Percentiles rank a stretch among this genome's conserved stretches.
Conservation (phyloP, 352 stramenopile genomes). For the Pythium biforme region DNA sequence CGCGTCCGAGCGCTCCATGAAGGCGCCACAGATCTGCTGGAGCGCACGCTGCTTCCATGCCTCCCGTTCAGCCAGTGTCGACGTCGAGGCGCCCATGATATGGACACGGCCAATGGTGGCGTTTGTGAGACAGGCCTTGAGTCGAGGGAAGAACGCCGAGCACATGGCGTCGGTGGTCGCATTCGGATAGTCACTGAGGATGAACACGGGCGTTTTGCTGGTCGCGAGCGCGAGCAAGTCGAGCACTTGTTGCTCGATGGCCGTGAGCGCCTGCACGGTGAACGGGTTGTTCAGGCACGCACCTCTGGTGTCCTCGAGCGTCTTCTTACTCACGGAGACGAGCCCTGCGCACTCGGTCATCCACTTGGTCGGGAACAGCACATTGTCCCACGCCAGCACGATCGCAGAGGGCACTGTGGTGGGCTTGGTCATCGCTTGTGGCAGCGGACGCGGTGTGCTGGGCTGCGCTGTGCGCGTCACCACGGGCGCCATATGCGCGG, state of each 20-base stretch:
- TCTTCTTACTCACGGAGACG: background rate
- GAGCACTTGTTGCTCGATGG: slow-evolving; percentile 28
- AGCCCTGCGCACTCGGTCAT: slow-evolving; percentile 18
- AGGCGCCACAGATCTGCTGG: slow-evolving; percentile 19
- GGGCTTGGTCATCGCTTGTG: slow-evolving; percentile 2
- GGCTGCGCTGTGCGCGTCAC: slow-evolving; percentile 17
- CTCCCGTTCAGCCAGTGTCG: background rate
- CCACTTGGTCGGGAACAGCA: slow-evolving; percentile 29
- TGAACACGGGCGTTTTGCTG: slow-evolving; percentile 17
- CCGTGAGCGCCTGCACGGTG: slow-evolving; percentile 11
- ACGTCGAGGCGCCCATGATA: background rate
- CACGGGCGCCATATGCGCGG: background rate
- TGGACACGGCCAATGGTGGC: slow-evolving; percentile 5
- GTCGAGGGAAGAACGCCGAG: slow-evolving; percentile 21
- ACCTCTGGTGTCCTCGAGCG: slow-evolving; percentile 7
- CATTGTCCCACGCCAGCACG: slow-evolving; percentile 29
- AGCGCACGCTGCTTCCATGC: slow-evolving; percentile 14
- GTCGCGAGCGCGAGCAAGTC: slow-evolving; percentile 13
- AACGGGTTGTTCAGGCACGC: slow-evolving; percentile 24
- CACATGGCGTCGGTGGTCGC: slow-evolving; percentile 14
- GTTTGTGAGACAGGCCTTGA: slow-evolving; percentile 15
- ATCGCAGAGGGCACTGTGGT: background rate
- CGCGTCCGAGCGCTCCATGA: background rate
- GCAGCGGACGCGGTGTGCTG: slow-evolving; percentile 6
- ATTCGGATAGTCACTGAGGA: slow-evolving; percentile 10